Evolutionary conservation across 2,329 filamentous ascomycete genomes (phyloP).

Genomic region (Tolypocladium album): DNA sequence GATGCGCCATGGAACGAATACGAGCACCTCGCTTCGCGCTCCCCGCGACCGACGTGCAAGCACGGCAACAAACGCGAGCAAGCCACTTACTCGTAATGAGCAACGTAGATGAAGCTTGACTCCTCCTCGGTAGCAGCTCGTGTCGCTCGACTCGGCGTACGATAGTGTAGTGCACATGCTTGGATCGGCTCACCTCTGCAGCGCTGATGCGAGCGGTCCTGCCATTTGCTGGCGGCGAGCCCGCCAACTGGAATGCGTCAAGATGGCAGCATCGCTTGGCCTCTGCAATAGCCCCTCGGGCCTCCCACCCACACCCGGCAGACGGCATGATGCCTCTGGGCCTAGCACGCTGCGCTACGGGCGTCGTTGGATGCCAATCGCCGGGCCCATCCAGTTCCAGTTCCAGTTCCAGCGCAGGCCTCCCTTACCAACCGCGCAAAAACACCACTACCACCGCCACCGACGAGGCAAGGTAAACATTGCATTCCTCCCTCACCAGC

Average conservation of each 20-base stretch:
- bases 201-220: neutral
- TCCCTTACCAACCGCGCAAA: constrained; percentile 14
- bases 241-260: constrained; percentile 16
- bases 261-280: constrained; percentile 6
- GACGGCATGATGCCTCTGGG: neutral
- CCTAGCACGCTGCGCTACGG: neutral
- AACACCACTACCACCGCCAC: constrained; percentile 8
- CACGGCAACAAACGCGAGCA: neutral
- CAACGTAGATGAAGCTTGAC: too few species aligned
- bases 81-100: neutral
- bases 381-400: constrained; percentile 1
- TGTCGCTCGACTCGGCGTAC: neutral
- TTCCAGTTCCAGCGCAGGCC: constrained; percentile 4
- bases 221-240: neutral
- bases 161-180: neutral
- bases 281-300: neutral
- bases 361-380: neutral
- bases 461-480: constrained; percentile 12
- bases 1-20: neutral
- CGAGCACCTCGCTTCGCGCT: neutral
- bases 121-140: neutral
- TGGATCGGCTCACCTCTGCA: neutral
- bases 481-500: constrained; percentile 13
- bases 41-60: neutral
- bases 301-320: neutral